Base-by-base conservation (phyloP, 2,329 filamentous ascomycete species). In the Colletotrichum sp. region DNA sequence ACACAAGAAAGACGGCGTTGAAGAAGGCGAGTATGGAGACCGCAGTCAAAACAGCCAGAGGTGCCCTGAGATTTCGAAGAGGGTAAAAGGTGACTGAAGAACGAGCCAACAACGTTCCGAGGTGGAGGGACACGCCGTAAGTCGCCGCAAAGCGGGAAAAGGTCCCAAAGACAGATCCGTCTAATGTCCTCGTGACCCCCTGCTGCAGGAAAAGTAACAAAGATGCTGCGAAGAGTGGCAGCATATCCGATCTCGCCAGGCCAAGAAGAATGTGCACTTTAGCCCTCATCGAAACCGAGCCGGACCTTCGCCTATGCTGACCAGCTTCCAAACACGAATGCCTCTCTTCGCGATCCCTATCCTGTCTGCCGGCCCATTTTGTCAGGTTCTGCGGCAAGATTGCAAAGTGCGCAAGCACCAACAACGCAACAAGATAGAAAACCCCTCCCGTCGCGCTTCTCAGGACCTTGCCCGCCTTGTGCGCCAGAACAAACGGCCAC, bases 401-500 rank as follows among this genome's bases (percentile, higher is more conserved):
- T 15, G 82, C 70, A 64, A 81, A 83, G 69, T 81, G 81, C 0
- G 80, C 79, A 7, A 82, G 34, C 4, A 84, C 65, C 66, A 83
- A 77, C 1, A 81, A 63, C 4, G 80, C 80, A 1, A 81, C 75
- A 4, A 84, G 75, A 30, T 78, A 80, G 68, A 79, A 81, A 5
- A 81, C 75, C 68, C 79, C 82, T 18, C 79, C 79, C 16, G 83
- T 80, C 52, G 80, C 80, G 60, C 77, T 78, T 9, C 83, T 79
- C 26, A 85, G 70, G 18, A 81, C 80, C 1, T 78, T 76, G 10
- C 80, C 78, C 69, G 81, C 71, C 69, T 80, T 77, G 24, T 81
- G 77, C 0, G 83, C 83, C 13, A 85, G 24, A 2, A 81, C 16
- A 63, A 83, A 83, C 0, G 84, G 83, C 32, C 81, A 70, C 16